A percentile compares a stretch with the other conserved stretches of the same genome.
phyloP scores from a whole-genome alignment of 208 protist genomes.

The Acanthamoeba triangularis region DNA sequence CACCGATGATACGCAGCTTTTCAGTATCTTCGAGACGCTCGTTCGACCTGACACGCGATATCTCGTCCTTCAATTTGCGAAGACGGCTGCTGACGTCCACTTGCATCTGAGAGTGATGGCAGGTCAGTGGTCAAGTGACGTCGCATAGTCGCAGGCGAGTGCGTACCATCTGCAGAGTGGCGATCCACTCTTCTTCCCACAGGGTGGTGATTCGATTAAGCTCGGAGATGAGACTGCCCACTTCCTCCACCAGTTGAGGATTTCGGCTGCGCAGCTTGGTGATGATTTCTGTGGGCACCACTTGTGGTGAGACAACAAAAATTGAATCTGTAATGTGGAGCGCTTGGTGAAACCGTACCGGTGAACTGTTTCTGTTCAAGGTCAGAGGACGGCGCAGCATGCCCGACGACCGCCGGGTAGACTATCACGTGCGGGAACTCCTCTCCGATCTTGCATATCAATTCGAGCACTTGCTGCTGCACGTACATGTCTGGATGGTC shows the following conservation, averaged over 20 bases:
- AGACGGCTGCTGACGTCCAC: conserved; percentile 44
- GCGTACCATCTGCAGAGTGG: conserved; percentile 52
- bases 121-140: not conserved
- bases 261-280: conserved; percentile 27
- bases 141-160: not conserved
- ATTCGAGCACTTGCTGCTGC: conserved; percentile 59
- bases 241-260: conserved; percentile 78
- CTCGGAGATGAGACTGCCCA: conserved; percentile 79
- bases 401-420: conserved; percentile 75
- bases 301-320: not conserved
- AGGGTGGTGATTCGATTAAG: conserved; percentile 84
- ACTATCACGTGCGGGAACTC: conserved; percentile 80
- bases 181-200: conserved; percentile 83
- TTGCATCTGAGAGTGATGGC: conserved; percentile 42
- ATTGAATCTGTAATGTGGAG: not conserved
- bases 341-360: not conserved
- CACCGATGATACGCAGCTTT: conserved; percentile 71
- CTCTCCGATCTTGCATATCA: conserved; percentile 78
- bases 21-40: not conserved
- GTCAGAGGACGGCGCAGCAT: not conserved
- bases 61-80: conserved; percentile 75
- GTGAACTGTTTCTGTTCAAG: conserved; percentile 55
- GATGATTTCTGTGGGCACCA: conserved; percentile 5
- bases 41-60: conserved; percentile 68
- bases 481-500: conserved; percentile 46